Evolutionary conservation across 129 eudicot genomes (phyloP), one percentile per base, ranked within the genome.

Genomic region (Ambrosia trifida): DNA sequence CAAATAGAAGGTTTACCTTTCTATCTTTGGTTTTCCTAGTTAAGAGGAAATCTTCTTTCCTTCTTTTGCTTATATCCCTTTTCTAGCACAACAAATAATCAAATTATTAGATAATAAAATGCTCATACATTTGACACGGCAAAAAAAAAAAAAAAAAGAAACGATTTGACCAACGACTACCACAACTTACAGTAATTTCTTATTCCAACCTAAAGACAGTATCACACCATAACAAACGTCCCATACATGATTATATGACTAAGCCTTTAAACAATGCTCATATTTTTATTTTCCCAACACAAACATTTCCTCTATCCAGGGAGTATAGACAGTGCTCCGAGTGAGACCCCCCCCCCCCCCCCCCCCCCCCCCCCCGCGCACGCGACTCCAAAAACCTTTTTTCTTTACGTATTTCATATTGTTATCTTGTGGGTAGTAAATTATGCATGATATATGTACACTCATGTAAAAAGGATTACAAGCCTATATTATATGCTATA

Each of bases 21-120:
- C 82, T 81, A 65, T 92, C 96, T 81, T 86, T 92, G 74, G 20
- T 79, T 85, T 86, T 91, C 85, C 85, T 86, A 43, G 79, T 4
- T 70, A 80, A 73, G 61, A 60, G 65, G 69, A 61, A 72, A 58
- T 85, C 98, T 38, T 89, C 98, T 76, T 92, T 92, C 80, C 85
- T 82, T 80, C 88, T 84, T 83, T 83, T 89, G 87, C 80, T 81
- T 50, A 60, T 77, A 76, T 92, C 96, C 54, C 83, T 85, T 84
- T 82, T 91, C 98, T 92, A 86, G 41, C 78, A n/a, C 57, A 8
- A 81, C 11, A 70, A 10, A 38, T 18, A 77, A 73, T 40, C 45
- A 40, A 53, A 65, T 69, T 33, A 69, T 5, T 20, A 4, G 47
- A 30, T 74, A 58, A 50, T 18, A 66, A 66, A 14, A 18, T 45